Conservation (phyloP, 2,329 filamentous ascomycete species). For the Colletotrichum theobromicola region DNA sequence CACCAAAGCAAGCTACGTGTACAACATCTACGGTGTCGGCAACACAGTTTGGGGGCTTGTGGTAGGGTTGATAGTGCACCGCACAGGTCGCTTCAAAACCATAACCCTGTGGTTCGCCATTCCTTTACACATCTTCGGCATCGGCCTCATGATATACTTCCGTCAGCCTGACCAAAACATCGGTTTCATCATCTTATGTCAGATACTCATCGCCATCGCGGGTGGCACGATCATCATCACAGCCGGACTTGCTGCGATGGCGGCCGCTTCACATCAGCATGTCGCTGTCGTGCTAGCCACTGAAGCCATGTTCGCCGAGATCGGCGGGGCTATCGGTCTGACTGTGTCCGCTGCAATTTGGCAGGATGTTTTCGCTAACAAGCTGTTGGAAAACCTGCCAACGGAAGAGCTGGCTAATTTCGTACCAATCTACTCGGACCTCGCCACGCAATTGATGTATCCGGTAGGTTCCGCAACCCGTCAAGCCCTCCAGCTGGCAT, state of each 20-base stretch:
- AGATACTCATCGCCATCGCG: not conserved
- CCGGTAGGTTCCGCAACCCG: constrained; percentile 11
- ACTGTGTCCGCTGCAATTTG: constrained; percentile 36
- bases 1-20: constrained; percentile 31
- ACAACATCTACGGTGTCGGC: constrained; percentile 39
- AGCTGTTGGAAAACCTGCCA: constrained; percentile 42
- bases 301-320: constrained; percentile 31
- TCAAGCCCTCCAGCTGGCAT: not conserved
- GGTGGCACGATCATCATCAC: not conserved
- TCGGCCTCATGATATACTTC: not conserved
- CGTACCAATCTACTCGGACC: constrained; percentile 45
- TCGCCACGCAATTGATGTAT: constrained; percentile 42
- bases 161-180: not conserved
- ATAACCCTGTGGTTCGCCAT: not conserved
- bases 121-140: not conserved
- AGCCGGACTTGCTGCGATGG: not conserved
- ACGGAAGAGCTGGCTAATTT: constrained; percentile 32
- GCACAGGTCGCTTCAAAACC: not conserved
- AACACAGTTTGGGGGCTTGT: constrained; percentile 10
- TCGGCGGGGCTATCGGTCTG: constrained; percentile 35
- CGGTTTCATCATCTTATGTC: not conserved
- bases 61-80: not conserved
- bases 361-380: constrained; percentile 38
- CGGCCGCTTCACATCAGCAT: constrained; percentile 20
- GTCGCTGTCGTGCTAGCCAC: constrained; percentile 36